Base-by-base conservation (phyloP, 1,284 basidiomycete genomes). In the Dichomitus squalens region DNA sequence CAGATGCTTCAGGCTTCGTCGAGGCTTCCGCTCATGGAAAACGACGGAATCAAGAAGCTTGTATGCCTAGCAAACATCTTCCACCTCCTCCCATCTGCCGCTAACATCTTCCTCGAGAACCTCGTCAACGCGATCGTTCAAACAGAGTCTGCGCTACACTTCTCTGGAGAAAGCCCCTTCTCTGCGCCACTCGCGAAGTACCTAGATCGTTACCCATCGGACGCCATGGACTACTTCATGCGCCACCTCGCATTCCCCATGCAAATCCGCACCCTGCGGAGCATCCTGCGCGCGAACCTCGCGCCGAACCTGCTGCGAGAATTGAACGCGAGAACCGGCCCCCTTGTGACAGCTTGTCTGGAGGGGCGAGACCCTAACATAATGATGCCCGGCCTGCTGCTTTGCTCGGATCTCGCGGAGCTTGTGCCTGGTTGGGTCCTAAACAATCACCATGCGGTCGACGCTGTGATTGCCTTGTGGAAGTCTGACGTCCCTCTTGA, bases 1-100 rank as follows among this genome's bases (percentile, higher is more conserved):
- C 88, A 92, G 66, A 88, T 93, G 79, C 79, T 96, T n/a, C 83
- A 84, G 58, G 85, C 85, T 47, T 88, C 94, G 0, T 88, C 93
- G 0, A 83, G 86, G 55, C 79, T 90, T 5, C 92, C 95, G 0
- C 76, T 96, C 20, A 82, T 88, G 14, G 94, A 96, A 66, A 96
- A 96, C 64, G 93, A 96, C 66, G 90, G 90, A 51, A 93, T 99
- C 64, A 90, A 90, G 52, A 95, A 98, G 66, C 87, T 99, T 63
- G 94, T 96, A 29, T 90, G 93, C 40, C 82, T 99, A 56, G 93
- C 96, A 55, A 97, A 98, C 68, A 95, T 99, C 60, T 99, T 99
- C 79, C 95, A 98, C 66, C 86, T 99, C 5, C 82, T 99, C 12
- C 95, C 96, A 0, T 88, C 94, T 9, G 88, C 95, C 0, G 97